A percentile compares a stretch with the other conserved stretches of the same genome.
Evolutionary conservation across 257 asterid species (phyloP).

Genomic region (Nicotiana undulata): DNA sequence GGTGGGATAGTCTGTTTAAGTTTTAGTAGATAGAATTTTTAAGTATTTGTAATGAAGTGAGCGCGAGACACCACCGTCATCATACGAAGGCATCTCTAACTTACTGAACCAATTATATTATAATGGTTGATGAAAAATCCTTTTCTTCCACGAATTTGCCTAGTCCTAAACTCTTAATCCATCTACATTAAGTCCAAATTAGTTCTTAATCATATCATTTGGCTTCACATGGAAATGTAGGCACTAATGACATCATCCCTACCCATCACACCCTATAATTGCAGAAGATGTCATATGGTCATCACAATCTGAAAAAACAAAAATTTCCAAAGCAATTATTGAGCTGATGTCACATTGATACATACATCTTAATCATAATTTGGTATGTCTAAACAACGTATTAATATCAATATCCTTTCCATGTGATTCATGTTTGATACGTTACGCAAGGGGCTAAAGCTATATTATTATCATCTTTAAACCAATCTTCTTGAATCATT

Average conservation of each 20-base stretch:
- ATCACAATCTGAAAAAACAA: neutral
- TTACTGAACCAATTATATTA: no score
- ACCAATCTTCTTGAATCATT: neutral
- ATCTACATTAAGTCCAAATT: neutral
- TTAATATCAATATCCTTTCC: neutral
- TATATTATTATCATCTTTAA: neutral
- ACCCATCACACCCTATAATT: neutral
- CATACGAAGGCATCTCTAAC: no score
- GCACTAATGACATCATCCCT: neutral
- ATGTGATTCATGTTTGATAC: neutral
- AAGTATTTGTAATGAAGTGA: no score
- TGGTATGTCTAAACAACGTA: neutral
- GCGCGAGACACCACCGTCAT: no score
- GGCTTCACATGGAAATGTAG: neutral
- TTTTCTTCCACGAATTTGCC: neutral
- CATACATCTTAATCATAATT: neutral
- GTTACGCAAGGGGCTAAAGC: neutral
- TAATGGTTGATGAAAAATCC: neutral
- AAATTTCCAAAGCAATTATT: neutral
- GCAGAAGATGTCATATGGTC: neutral
- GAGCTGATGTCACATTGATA: slow-evolving; percentile 2
- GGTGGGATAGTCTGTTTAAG: no score
- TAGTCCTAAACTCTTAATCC: neutral
- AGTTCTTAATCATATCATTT: neutral
- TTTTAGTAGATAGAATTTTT: no score